Conservation (phyloP, 176 grass and related monocot species). For the Metroxylon sagu region DNA sequence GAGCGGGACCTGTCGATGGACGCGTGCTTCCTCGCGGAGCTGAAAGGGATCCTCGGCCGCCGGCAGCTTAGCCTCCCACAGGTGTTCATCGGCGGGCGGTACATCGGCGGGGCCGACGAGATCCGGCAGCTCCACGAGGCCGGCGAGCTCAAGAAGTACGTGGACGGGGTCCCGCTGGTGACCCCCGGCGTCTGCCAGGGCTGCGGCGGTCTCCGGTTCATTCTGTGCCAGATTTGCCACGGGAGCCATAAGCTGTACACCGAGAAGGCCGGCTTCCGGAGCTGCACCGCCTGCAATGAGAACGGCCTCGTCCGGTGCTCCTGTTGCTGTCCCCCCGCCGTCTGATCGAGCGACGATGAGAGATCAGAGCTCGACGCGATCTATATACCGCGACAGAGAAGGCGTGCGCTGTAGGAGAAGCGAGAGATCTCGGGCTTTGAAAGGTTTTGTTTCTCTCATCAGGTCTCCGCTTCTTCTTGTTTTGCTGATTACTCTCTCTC, state of each 20-base stretch:
- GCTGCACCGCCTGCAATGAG: slow-evolving; percentile 77
- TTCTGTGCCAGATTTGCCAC: slow-evolving; percentile 40
- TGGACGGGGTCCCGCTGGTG: background rate
- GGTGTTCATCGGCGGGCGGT: slow-evolving; percentile 19
- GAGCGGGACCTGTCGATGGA: slow-evolving; percentile 92
- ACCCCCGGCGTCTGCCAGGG: background rate
- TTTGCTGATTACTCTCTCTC: no score
- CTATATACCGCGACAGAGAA: background rate
- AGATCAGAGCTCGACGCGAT: background rate
- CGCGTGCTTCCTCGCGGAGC: slow-evolving; percentile 56
- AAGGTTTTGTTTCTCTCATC: no score
- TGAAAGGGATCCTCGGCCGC: slow-evolving; percentile 36
- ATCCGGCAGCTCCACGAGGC: slow-evolving; percentile 3
- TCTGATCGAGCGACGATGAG: slow-evolving; percentile 12
- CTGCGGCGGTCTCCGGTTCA: slow-evolving; percentile 58
- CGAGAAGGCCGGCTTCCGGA: slow-evolving; percentile 67
- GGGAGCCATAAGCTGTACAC: slow-evolving; percentile 66
- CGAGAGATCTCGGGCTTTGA: background rate
- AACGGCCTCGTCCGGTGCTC: slow-evolving; percentile 71
- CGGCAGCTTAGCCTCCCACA: slow-evolving; percentile 36
- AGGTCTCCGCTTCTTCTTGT: no score
- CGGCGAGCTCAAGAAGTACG: background rate
- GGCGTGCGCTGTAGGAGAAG: background rate
- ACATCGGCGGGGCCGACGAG: slow-evolving; percentile 5
- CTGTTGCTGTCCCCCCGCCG: slow-evolving; percentile 22